These are phyloP conservation scores for Saprolegnia parasitica DNA, from an alignment of 352 stramenopile species.

Conservation along the genomic window DNA sequence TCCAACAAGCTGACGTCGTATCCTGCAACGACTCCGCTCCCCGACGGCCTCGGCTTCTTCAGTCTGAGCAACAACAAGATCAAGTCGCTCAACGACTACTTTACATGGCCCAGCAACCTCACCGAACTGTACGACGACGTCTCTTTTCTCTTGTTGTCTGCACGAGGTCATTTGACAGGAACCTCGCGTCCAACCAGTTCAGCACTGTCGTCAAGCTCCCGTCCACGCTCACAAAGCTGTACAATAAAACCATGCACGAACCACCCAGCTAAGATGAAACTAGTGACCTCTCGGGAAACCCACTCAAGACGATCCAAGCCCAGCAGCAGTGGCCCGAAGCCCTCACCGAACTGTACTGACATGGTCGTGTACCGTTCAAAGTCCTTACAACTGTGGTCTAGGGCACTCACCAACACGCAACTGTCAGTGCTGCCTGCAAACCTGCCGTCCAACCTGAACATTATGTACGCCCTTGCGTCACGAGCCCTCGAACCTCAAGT, in stretches of 20 bases:
- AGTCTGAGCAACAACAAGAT: constrained; percentile 3
- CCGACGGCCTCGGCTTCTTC: background rate
- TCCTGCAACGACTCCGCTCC: background rate
- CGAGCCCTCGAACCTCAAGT: background rate
- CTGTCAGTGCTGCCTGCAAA: background rate
- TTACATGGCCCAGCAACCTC: constrained; percentile 10
- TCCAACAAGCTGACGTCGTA: constrained; percentile 15
- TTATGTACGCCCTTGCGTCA: constrained; percentile 3
- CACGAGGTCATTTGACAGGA: background rate
- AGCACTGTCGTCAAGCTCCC: background rate
- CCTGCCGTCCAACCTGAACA: background rate
- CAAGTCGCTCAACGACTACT: background rate
- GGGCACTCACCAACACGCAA: constrained; percentile 12
- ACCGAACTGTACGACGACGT: constrained; percentile 4
- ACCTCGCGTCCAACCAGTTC: background rate
- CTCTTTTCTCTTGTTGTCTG: background rate
- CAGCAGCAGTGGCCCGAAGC: constrained; percentile 4
- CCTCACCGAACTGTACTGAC: constrained; percentile 21
- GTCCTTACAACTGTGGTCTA: background rate
- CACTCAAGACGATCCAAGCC: background rate
- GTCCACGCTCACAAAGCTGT: background rate
- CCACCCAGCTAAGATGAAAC: background rate
- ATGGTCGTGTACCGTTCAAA: background rate
- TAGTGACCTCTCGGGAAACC: constrained; percentile 18
- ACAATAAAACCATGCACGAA: background rate